Evolutionary conservation across 2,329 filamentous ascomycete genomes (phyloP), one percentile per base, ranked within the genome.

Genomic region (Hirsutella rhossiliensis): DNA sequence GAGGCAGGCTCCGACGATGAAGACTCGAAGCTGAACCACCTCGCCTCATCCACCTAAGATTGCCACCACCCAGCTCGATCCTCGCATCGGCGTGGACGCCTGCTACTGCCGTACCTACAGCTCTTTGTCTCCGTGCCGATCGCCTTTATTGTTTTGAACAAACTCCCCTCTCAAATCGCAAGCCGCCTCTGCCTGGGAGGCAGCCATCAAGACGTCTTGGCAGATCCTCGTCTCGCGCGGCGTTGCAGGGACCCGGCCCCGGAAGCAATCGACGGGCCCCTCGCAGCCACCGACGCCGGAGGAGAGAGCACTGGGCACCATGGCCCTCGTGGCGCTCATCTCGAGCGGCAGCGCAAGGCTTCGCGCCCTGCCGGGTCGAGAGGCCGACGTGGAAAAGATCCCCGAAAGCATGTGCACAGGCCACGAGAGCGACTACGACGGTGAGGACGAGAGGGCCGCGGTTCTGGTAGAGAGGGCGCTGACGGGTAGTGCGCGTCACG

Each of bases 181-280:
- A 37, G 38, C 36, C 38, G 29, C 15, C 8, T 31, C 19, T 18
- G 34, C 23, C 31, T n/a, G 44, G 48, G 36, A 32, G 47, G 50
- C 39, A 45, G 32, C 30, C 44, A 41, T 15, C 50, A 54, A 45
- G 19, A 58, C 57, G 52, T 55, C 54, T 40, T 60, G 46, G 9
- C 52, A 58, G 52, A 56, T 56, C 30, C 46, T 56, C 18, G 48
- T 58, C 42, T 59, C 51, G 38, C 47, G 53, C 44, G 53, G 56
- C 44, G 52, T 54, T 37, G 53, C 52, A 31, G 47, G 45, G 20
- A 39, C 50, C 40, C 50, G 50, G 37, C 47, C 47, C 28, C 42
- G 44, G 11, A 49, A 42, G 29, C 11, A 34, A 37, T 44, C 48
- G 39, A 40, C 41, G 23, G 43, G 30, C 11, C 36, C 40, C 34